phyloP scores from a whole-genome alignment of 805 yeast genomes.

The Candida piceae region DNA sequence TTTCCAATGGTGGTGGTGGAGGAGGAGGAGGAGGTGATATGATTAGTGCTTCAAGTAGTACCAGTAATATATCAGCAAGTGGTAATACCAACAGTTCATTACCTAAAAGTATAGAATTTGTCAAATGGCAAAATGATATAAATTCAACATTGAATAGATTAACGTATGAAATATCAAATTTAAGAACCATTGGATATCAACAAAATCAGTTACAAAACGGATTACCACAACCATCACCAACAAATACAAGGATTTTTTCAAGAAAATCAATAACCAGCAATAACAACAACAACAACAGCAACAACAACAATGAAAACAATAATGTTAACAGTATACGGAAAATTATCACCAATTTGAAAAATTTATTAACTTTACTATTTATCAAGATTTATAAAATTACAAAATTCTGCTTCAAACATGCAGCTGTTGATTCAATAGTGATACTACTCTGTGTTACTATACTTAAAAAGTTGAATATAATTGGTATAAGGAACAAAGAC shows the following conservation, averaged over 20 bases:
- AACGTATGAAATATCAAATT: conserved; percentile 33
- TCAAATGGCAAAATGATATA: conserved; percentile 51
- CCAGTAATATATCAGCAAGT: conserved; percentile 10
- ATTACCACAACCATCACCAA: not conserved
- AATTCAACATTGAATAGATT: conserved; percentile 42
- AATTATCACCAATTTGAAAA: conserved; percentile 3
- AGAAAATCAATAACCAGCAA: not conserved
- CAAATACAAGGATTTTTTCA: not conserved
- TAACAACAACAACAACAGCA: not conserved
- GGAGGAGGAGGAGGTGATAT: not conserved
- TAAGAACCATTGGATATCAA: conserved; percentile 15
- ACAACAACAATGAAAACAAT: conserved; percentile 1
- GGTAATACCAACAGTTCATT: conserved; percentile 7
- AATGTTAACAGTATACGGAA: not conserved
- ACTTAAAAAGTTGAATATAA: conserved; percentile 8
- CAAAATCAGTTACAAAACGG: conserved; percentile 7
- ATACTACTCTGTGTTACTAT: conserved; percentile 13
- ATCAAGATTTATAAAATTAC: conserved; percentile 6
- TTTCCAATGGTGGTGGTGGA: conserved; percentile 7
- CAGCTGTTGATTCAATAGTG: conserved; percentile 18
- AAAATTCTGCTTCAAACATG: conserved; percentile 16
- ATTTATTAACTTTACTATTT: conserved; percentile 6
- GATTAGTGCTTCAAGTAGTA: conserved; percentile 8
- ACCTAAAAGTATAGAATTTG: conserved; percentile 34
- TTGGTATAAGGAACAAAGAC: not conserved